These are phyloP conservation scores for Forsythia viridissima DNA, from an alignment of 257 asterid species.

Conservation along the genomic window DNA sequence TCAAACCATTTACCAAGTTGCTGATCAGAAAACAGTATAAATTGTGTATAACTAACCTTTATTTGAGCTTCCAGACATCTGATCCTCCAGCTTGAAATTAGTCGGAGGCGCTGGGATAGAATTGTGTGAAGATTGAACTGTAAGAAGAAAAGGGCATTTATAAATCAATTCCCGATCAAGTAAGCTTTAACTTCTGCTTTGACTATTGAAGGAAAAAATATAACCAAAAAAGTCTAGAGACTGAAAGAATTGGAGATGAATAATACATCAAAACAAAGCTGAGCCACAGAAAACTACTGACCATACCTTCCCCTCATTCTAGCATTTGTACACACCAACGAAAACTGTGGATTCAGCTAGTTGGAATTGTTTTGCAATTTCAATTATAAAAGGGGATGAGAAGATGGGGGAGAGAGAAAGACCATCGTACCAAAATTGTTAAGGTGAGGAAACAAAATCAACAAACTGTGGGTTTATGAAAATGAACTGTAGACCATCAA, in stretches of 20 bases:
- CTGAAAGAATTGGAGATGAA: neutral
- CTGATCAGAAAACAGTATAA: neutral
- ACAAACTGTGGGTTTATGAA: neutral
- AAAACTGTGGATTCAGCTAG: neutral
- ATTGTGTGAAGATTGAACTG: conserved; percentile 61
- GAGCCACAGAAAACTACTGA: conserved; percentile 8
- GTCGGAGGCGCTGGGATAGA: conserved; percentile 70
- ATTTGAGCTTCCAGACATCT: conserved; percentile 57
- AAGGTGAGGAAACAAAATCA: neutral
- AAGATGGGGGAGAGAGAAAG: neutral
- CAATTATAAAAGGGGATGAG: neutral
- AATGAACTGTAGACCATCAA: conserved; percentile 13
- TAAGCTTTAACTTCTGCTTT: neutral
- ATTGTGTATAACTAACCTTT: neutral
- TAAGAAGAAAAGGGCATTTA: conserved; percentile 20
- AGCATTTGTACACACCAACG: conserved; percentile 6
- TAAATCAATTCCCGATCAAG: conserved; percentile 5
- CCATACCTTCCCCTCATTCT: conserved; percentile 4
- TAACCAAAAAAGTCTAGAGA: conserved; percentile 8
- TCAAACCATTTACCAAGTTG: neutral
- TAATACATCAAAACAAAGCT: conserved; percentile 6
- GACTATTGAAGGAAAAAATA: conserved; percentile 12
- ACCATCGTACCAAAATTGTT: neutral
- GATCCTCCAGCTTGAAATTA: conserved; percentile 74
- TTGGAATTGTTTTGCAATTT: neutral